Conservation (phyloP, 257 asterid genomes). For the Rhazya stricta region DNA sequence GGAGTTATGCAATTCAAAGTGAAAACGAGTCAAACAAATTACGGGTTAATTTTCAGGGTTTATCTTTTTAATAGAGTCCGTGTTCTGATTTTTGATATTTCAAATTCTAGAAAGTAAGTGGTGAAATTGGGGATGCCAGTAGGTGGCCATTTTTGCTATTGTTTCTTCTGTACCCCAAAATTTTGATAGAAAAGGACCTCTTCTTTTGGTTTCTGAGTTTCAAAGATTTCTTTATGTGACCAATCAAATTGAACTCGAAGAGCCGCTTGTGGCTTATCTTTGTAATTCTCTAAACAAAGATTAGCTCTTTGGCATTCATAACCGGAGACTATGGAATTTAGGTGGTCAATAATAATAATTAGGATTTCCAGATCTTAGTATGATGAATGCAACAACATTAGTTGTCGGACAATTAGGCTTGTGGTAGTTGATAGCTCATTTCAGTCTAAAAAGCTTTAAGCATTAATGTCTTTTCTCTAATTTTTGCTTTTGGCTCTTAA, state of each 20-base stretch:
- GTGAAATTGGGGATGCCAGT: no score
- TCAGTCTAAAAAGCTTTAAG: background rate
- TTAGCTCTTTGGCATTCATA: background rate
- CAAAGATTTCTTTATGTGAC: constrained; percentile 89
- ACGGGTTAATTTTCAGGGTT: no score
- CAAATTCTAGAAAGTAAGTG: no score
- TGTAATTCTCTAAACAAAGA: constrained; percentile 42
- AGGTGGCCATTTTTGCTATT: no score
- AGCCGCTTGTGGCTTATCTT: constrained; percentile 84
- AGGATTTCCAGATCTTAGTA: background rate
- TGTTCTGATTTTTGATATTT: no score
- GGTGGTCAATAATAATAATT: background rate
- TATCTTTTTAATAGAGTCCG: no score
- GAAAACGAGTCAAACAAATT: no score
- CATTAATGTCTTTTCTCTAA: background rate
- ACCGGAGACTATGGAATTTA: background rate
- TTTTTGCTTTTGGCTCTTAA: background rate
- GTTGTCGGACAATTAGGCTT: background rate
- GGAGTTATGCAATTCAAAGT: no score
- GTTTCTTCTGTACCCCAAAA: no score
- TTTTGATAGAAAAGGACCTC: no score
- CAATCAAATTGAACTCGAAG: constrained; percentile 65
- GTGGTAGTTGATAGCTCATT: background rate
- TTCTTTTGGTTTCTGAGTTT: constrained; percentile 70
- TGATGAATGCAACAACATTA: background rate